Base-by-base conservation (phyloP, 345 rosid species). In the Sisymbrium irio region DNA sequence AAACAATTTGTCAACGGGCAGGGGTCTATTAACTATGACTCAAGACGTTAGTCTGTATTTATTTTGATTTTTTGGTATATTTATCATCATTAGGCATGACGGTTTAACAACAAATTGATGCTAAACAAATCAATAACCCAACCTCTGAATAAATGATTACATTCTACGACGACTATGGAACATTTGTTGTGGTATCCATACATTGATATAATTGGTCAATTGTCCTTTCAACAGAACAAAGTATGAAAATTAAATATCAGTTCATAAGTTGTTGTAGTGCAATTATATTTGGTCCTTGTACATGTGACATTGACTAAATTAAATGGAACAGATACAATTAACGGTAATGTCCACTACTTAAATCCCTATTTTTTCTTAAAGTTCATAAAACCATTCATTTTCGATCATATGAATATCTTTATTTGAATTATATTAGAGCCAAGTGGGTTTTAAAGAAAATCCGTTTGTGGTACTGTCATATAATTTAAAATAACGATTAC, bases 221-320 rank as follows among this genome's bases (percentile, higher is more conserved):
- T 19, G 22, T 25, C 10, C 37, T 25, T 13, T 28, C 25, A 19
- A 2, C 49, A 32, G n/a, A 50, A 60, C 27, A 47, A 27, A 15
- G 17, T 19, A 47, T 63, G 60, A 65, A 65, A 63, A 69, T 69
- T 62, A 76, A 53, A 53, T 55, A 30, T 30, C 6, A 28, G 25
- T 22, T 22, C 25, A 22, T 22, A 22, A 22, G 25, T 22, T 22
- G 25, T 22, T 22, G 3, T 22, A 22, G 25, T 22, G 25, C 25
- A 22, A 22, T 22, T 30, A 30, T 30, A 30, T 30, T 33, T 22
- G 75, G 79, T 55, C 63, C 75, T 56, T 62, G 66, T 30, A 36
- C 71, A 76, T 76, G 75, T 76, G 66, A 51, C 45, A 46, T 55
- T 45, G 57, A 55, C 75, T 20, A 76, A 45, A 56, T 8, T 12